Evolutionary conservation across 2,329 filamentous ascomycete species (phyloP), one percentile per base, ranked within the genome.

Genomic region (Fusarium subglutinans): DNA sequence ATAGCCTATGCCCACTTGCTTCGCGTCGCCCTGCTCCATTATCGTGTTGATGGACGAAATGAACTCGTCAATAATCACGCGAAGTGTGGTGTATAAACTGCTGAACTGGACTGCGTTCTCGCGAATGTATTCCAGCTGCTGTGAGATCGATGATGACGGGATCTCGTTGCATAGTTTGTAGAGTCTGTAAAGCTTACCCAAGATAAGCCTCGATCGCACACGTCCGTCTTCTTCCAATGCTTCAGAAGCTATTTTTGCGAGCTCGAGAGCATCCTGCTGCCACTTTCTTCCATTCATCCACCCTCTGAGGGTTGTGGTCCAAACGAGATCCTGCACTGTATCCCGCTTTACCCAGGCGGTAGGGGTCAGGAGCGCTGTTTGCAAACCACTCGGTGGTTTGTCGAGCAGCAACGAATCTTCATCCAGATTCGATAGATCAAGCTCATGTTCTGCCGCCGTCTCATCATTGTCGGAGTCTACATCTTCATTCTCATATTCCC

Each of bases 391-490:
- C 4, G 60, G 28, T n/a, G 72, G 73, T 15, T 66, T 30, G 15
- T 66, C 65, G 40, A 79, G 51, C 14, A 74, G n/a, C 28, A 79
- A 51, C 17, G 77, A 77, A 41, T 78, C 75, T 28, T 77, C 66
- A 8, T 20, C 40, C 14, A 37, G 9, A 24, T 54, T 13, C 11
- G 56, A 48, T 40, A 12, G 12, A 33, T 68, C 54, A 15, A 14
- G n/a, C 40, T 66, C 47, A 33, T 53, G 22, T 40, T 61, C 63
- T 3, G 35, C 40, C 18, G 37, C 44, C 15, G 48, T 15, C n/a
- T 75, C 58, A 15, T 50, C 41, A 8, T 44, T 28, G 24, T 24
- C 43, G 3, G 26, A 58, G 15, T 62, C 41, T 12, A 26, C 4
- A 18, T 66, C 60, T 9, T 43, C 26, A 30, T 55, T 55, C 6